A percentile compares a stretch with the other conserved stretches of the same genome.
These are phyloP conservation scores for Schwanniomyces vanrijiae DNA, from an alignment of 805 yeast genomes.

Conservation along the genomic window DNA sequence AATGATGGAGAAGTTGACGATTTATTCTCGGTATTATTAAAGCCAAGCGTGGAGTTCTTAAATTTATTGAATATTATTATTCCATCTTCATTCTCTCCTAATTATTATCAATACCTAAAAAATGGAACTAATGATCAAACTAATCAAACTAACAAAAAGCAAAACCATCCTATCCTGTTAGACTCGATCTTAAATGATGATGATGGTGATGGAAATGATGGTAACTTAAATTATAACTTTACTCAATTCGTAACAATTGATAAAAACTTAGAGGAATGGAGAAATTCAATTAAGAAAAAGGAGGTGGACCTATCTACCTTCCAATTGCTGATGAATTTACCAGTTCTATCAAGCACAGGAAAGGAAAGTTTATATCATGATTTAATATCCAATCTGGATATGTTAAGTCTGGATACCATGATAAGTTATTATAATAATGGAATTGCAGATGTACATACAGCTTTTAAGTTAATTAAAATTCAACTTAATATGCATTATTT, in stretches of 20 bases:
- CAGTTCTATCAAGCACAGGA: slow-evolving; percentile 19
- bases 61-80: slow-evolving; percentile 44
- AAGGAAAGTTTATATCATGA: slow-evolving; percentile 32
- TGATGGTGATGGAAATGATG: slow-evolving; percentile 50
- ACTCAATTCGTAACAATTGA: slow-evolving; percentile 44
- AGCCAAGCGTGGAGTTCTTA: slow-evolving; percentile 44
- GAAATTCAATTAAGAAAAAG: slow-evolving; percentile 34
- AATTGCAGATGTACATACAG: slow-evolving; percentile 38
- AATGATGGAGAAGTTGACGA: slow-evolving; percentile 25
- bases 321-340: slow-evolving; percentile 30
- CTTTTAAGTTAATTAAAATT: slow-evolving; percentile 39
- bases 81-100: slow-evolving; percentile 47
- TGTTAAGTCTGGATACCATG: slow-evolving; percentile 16
- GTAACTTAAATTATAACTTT: slow-evolving; percentile 45
- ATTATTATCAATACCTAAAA: slow-evolving; percentile 43
- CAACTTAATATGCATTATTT: slow-evolving; percentile 46
- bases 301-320: slow-evolving; percentile 25
- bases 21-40: slow-evolving; percentile 34
- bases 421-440: slow-evolving; percentile 29
- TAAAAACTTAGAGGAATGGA: slow-evolving; percentile 41
- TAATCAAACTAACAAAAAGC: slow-evolving; percentile 14
- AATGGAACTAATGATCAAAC: slow-evolving; percentile 22
- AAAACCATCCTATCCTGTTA: slow-evolving; percentile 22
- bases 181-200: slow-evolving; percentile 47
- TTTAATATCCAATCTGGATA: slow-evolving; percentile 15